Base-by-base conservation (phyloP, 192 early-diverging fungal species). In the Chytriomyces sp. region DNA sequence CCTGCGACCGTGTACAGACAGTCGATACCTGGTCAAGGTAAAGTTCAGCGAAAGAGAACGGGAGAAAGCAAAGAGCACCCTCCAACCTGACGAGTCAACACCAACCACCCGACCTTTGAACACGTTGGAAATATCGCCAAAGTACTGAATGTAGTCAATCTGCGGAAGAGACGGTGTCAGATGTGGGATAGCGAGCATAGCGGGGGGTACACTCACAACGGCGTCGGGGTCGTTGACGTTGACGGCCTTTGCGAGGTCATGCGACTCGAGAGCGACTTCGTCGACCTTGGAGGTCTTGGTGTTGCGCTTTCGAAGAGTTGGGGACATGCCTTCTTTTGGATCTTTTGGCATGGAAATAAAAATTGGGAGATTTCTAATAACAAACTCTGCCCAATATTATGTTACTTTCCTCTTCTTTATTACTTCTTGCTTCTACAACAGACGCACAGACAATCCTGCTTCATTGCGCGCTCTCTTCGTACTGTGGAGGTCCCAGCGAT, bases 131-230 rank as follows among this genome's bases (percentile, higher is more conserved):
- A 79, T 74, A 10, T 50, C 20, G 18, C 71, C 78, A 28, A 64
- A 79, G 53, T 79, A 69, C 63, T 74, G 61, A 13, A 79, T 64
- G 20, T 50, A 49, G 61, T 78, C 28, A 35, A 78, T 68, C 77
- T 78, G 49, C 18, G 60, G 48, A 64, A 61, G 50, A 57, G 35
- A 46, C 5, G 10, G 0, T 7, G 46, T 46, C 20, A 68, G 61
- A 20, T 8, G 28, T 50, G 35, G 24, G 23, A n/a, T 9, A 16
- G 18, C 16, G 26, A 65, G 61, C 60, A 13, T 3, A 2, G 11
- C 28, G 18, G 57, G 24, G n/a, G 64, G 20, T 6, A 35, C n/a
- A 43, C 46, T 48, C 43, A 78, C 77, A 16, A 69, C 77, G 20
- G 77, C 77, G 24, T 69, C 69, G 23, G 77, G 77, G 11, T 67